Evolutionary conservation across 768 basidiomycete species (phyloP).

Genomic region (Suillus brevipes): DNA sequence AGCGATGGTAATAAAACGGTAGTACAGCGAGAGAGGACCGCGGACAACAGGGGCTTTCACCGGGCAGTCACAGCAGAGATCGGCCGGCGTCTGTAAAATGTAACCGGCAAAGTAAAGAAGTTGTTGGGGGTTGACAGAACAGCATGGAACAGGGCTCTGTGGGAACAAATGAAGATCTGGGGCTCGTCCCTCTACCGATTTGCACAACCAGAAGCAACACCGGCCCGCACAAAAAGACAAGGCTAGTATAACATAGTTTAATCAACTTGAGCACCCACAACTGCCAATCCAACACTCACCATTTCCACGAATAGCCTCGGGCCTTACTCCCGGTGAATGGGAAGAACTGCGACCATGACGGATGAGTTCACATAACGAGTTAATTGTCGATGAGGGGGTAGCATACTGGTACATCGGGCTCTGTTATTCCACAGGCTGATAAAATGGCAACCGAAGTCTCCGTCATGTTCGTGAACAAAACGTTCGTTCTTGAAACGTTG

Average conservation of each 20-base stretch:
- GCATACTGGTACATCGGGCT: not conserved
- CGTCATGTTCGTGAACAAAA: not conserved
- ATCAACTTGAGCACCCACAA: not conserved
- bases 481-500: not conserved
- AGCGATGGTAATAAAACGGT: not conserved
- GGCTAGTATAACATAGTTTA: not conserved
- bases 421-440: not conserved
- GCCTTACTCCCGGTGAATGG: not conserved
- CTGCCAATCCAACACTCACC: not conserved
- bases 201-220: not conserved
- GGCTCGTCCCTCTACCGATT: not conserved
- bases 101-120: not conserved
- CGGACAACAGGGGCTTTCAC: not conserved
- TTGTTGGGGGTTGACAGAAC: slow-evolving; percentile 5
- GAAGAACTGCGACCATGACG: not conserved
- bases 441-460: not conserved
- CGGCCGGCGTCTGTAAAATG: not conserved
- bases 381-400: not conserved
- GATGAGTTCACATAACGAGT: not conserved
- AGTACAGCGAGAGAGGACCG: too few species aligned
- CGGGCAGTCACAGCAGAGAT: too few species aligned
- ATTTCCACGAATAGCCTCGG: not conserved
- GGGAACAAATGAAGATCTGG: not conserved
- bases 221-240: not conserved
- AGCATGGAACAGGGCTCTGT: not conserved